Evolutionary conservation across 2,329 filamentous ascomycete species (phyloP).

Genomic region (Neurospora sp.): DNA sequence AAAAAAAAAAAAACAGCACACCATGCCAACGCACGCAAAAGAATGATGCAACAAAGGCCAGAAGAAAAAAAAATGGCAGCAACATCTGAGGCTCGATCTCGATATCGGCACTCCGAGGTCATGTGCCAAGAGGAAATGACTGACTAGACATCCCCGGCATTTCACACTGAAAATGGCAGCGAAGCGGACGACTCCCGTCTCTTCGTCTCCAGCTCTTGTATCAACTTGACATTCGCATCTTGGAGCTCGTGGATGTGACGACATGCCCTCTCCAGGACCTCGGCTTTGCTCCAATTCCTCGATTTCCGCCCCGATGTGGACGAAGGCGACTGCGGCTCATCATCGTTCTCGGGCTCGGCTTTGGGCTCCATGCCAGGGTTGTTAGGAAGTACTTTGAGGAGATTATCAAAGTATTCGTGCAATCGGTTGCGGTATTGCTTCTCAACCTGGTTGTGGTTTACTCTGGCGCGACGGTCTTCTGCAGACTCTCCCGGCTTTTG

Average conservation of each 20-base stretch:
- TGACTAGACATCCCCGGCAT: background rate
- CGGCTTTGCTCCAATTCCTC: slow-evolving; percentile 14
- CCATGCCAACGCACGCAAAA: background rate
- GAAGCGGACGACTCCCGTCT: background rate
- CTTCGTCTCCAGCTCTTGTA: slow-evolving; percentile 5
- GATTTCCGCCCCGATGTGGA: background rate
- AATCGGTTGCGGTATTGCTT: slow-evolving; percentile 16
- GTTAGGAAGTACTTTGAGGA: slow-evolving; percentile 10
- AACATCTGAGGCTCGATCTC: background rate
- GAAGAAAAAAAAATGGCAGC: background rate
- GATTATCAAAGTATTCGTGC: slow-evolving; percentile 12
- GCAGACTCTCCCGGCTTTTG: slow-evolving; percentile 13
- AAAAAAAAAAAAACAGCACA: background rate
- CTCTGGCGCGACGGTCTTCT: slow-evolving; percentile 10
- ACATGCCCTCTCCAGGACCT: slow-evolving; percentile 10
- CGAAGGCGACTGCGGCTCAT: background rate
- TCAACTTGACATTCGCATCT: background rate
- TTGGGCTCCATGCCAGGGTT: background rate
- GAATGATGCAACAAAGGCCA: background rate
- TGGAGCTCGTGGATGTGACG: slow-evolving; percentile 7
- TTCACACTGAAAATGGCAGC: background rate
- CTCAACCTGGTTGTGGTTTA: slow-evolving; percentile 16
- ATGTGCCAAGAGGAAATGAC: background rate
- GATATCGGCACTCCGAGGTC: background rate
- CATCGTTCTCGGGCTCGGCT: background rate